phyloP scores from a whole-genome alignment of 768 basidiomycete species.

The Pholiota microspora region DNA sequence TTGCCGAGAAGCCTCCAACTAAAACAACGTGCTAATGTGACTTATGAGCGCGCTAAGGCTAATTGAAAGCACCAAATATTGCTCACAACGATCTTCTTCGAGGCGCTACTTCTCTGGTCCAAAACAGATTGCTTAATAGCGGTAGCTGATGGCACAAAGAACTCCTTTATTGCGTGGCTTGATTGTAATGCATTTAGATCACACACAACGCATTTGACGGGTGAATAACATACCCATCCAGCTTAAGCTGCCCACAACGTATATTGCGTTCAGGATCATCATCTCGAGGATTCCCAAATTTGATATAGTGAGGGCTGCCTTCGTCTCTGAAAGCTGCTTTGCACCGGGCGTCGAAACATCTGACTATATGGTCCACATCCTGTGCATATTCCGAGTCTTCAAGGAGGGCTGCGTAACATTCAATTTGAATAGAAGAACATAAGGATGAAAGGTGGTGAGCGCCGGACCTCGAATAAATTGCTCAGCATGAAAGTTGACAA shows the following conservation, averaged over 20 bases:
- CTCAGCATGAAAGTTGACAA: conserved; percentile 43
- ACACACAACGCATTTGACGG: conserved; percentile 7
- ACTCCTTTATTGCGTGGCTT: conserved; percentile 28
- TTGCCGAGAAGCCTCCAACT: conserved; percentile 59
- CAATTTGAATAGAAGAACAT: background rate
- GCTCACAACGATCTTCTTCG: conserved; percentile 28
- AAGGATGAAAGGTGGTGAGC: background rate
- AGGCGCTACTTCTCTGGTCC: conserved; percentile 19
- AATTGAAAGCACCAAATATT: too few species aligned
- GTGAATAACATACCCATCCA: conserved; percentile 27
- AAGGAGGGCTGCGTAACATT: conserved; percentile 29
- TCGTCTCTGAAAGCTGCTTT: conserved; percentile 44
- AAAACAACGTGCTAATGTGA: conserved; percentile 16
- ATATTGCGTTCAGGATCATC: conserved; percentile 40
- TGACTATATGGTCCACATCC: conserved; percentile 40
- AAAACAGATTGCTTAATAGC: conserved; percentile 30
- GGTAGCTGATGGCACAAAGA: conserved; percentile 34
- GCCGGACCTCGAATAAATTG: conserved; percentile 34
- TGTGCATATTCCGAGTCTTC: conserved; percentile 38
- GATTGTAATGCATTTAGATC: conserved; percentile 9
- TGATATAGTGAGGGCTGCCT: conserved; percentile 42
- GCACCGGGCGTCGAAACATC: conserved; percentile 45
- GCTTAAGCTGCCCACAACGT: conserved; percentile 45
- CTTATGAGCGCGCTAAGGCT: too few species aligned
- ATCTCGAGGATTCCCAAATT: conserved; percentile 44